Conservation (phyloP, 164 flowering plant species). For the Vitis cinerea region DNA sequence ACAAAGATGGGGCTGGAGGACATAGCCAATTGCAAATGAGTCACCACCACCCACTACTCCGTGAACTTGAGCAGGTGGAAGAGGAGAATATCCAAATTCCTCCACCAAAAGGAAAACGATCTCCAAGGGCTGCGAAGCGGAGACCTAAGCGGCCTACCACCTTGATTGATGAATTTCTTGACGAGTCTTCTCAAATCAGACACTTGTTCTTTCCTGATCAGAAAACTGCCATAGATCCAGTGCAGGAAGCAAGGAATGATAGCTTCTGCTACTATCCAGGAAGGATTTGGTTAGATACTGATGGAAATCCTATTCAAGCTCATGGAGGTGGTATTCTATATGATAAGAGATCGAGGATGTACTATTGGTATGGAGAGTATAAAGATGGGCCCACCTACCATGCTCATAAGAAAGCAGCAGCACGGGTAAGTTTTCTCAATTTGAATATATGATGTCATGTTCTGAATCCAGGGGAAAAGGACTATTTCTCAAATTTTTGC, state of each 20-base stretch:
- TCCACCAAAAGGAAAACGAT: constrained; percentile 75
- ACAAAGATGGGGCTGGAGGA: constrained; percentile 23
- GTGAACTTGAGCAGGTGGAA: constrained; percentile 76
- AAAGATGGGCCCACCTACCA: constrained; percentile 96
- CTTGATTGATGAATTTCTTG: constrained; percentile 87
- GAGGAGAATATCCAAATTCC: constrained; percentile 78
- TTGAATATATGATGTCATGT: neutral
- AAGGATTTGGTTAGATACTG: constrained; percentile 93
- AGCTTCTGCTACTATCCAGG: constrained; percentile 71
- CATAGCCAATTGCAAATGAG: constrained; percentile 30
- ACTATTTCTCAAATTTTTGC: no score
- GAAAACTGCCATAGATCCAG: constrained; percentile 69
- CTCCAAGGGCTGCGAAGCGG: constrained; percentile 81
- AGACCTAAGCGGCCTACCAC: constrained; percentile 61
- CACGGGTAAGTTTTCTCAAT: constrained; percentile 63
- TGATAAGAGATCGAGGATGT: constrained; percentile 55
- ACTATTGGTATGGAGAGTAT: constrained; percentile 98
- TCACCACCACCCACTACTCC: constrained; percentile 44
- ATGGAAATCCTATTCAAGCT: constrained; percentile 93
- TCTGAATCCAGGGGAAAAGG: neutral
- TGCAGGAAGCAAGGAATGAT: constrained; percentile 49
- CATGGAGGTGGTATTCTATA: constrained; percentile 96
- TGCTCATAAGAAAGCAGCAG: constrained; percentile 84
- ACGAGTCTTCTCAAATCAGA: constrained; percentile 79
- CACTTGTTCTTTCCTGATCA: constrained; percentile 72